A percentile compares a stretch with the other conserved stretches of the same genome.
These are phyloP conservation scores for Flaveria sonorensis DNA, from an alignment of 129 eudicot genomes.

Conservation along the genomic window DNA sequence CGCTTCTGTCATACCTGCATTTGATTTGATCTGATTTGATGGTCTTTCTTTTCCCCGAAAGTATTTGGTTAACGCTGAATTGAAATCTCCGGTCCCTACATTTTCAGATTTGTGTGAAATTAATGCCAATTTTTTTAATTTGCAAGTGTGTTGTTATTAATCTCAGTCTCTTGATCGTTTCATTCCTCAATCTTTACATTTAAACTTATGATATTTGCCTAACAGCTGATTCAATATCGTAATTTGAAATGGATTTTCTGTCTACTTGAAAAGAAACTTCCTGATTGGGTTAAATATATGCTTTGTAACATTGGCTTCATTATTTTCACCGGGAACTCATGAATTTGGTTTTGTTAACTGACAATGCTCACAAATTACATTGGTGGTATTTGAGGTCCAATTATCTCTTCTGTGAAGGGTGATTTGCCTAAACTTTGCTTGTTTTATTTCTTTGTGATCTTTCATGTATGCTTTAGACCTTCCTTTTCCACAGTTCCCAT, in stretches of 20 bases:
- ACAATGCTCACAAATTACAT: too few relatives aligned
- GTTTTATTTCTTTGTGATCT: not conserved
- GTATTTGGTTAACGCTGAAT: not conserved
- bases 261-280: not conserved
- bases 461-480: not conserved
- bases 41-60: not conserved
- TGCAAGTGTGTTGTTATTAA: not conserved
- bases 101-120: constrained; percentile 14
- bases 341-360: not conserved
- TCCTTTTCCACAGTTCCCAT: not conserved
- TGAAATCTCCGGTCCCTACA: constrained; percentile 14
- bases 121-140: not conserved
- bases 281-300: not conserved
- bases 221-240: not conserved
- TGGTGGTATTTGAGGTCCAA: too few relatives aligned
- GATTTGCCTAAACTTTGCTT: not conserved
- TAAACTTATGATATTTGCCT: too few relatives aligned
- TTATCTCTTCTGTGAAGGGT: too few relatives aligned
- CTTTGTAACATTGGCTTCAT: not conserved
- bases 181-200: too few relatives aligned
- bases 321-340: too few relatives aligned
- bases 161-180: too few relatives aligned
- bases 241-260: not conserved
- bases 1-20: too few relatives aligned
- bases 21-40: too few relatives aligned